phyloP scores from a whole-genome alignment of 768 basidiomycete genomes.

The Aureoboletus auriporus region DNA sequence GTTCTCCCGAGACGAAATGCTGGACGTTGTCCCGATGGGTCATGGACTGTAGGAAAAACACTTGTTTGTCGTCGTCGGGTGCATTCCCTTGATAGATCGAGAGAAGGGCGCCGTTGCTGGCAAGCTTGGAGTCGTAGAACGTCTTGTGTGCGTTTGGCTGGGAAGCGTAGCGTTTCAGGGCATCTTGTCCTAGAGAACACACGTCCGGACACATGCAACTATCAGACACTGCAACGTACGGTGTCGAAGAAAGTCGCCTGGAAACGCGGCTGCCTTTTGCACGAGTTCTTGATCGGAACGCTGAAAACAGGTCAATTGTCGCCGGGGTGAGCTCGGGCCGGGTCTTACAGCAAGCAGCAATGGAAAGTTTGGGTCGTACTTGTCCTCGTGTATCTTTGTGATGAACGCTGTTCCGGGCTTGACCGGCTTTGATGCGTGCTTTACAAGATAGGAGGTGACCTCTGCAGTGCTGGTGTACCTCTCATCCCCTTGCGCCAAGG shows the following conservation, averaged over 20 bases:
- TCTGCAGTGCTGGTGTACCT: conserved; percentile 37
- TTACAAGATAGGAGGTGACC: conserved; percentile 38
- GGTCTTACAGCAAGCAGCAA: conserved; percentile 36
- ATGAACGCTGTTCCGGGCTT: conserved; percentile 35
- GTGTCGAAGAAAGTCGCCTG: conserved; percentile 32
- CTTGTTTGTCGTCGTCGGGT: conserved; percentile 28
- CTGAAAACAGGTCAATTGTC: conserved; percentile 19
- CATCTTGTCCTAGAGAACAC: no score
- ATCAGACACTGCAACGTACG: conserved; percentile 33
- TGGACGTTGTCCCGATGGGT: conserved; percentile 37
- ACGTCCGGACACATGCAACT: background rate
- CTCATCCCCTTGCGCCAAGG: conserved; percentile 34
- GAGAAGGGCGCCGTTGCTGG: conserved; percentile 37
- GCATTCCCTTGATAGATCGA: conserved; percentile 39
- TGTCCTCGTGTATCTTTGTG: conserved; percentile 32
- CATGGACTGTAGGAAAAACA: conserved; percentile 20
- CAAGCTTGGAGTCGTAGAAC: conserved; percentile 43
- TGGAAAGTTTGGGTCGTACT: conserved; percentile 51
- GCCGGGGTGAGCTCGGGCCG: background rate
- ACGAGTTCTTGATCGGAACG: conserved; percentile 44
- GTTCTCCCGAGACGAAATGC: conserved; percentile 35
- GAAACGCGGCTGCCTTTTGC: conserved; percentile 32
- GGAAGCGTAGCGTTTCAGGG: conserved; percentile 16
- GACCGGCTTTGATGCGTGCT: conserved; percentile 35
- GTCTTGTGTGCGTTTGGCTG: conserved; percentile 36